phyloP scores from a whole-genome alignment of 768 basidiomycete genomes.

The Amanita phalloides region DNA sequence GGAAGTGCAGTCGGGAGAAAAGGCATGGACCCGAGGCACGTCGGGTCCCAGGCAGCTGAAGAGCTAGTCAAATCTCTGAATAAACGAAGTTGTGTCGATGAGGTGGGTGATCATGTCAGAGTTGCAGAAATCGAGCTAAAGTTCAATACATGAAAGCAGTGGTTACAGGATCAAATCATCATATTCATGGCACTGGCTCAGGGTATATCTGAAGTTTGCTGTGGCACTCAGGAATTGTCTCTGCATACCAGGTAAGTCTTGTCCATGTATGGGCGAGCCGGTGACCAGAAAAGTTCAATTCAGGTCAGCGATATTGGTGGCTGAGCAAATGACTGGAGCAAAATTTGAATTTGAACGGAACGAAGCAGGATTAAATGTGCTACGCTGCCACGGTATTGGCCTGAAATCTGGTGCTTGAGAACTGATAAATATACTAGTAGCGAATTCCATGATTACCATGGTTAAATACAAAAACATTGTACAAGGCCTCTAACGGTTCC shows the following conservation, averaged over 20 bases:
- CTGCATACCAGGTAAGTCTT: slow-evolving; percentile 51
- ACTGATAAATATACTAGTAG: not conserved
- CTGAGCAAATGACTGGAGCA: slow-evolving; percentile 57
- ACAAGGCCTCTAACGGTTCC: slow-evolving; percentile 46
- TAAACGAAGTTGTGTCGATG: slow-evolving; percentile 68
- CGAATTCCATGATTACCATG: not conserved
- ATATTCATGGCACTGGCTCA: slow-evolving; percentile 67
- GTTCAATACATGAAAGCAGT: slow-evolving; percentile 13
- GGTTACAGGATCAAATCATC: slow-evolving; percentile 65
- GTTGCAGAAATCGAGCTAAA: not conserved
- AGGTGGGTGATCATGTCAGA: slow-evolving; percentile 24
- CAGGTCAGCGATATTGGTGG: slow-evolving; percentile 65
- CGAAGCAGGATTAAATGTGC: slow-evolving; percentile 26
- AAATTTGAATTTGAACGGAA: slow-evolving; percentile 44
- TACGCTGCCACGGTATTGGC: slow-evolving; percentile 59
- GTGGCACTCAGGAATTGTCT: slow-evolving; percentile 44
- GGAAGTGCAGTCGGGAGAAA: slow-evolving; percentile 58
- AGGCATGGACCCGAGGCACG: slow-evolving; percentile 27
- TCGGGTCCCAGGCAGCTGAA: slow-evolving; percentile 53
- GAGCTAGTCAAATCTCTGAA: slow-evolving; percentile 46
- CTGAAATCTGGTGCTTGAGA: slow-evolving; percentile 22
- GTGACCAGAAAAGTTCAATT: not conserved
- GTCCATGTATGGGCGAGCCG: not conserved
- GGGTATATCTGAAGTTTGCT: slow-evolving; percentile 47
- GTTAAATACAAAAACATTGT: not conserved